Percentiles rank a stretch among this genome's conserved stretches.
These are phyloP conservation scores for Extremus antarcticus DNA, from an alignment of 495 filamentous ascomycete genomes.

Conservation along the genomic window DNA sequence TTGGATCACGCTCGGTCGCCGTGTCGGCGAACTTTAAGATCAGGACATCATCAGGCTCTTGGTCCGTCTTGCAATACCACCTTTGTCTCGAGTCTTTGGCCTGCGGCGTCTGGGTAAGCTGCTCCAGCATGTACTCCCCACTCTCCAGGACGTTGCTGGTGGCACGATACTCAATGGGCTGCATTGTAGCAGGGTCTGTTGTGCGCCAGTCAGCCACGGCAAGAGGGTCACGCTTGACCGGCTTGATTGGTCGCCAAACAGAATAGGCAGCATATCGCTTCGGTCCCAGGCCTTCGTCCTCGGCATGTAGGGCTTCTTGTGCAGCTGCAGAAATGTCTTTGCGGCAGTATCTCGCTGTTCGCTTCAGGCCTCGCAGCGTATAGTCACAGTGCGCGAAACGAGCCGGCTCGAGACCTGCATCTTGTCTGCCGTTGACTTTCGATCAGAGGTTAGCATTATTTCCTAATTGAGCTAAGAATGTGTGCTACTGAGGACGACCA, in stretches of 20 bases:
- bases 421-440: neutral
- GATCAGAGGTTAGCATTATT: neutral
- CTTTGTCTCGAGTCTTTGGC: neutral
- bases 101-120: neutral
- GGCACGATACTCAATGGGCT: neutral
- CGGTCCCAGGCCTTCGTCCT: neutral
- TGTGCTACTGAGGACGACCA: neutral
- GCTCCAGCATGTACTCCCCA: conserved; percentile 3
- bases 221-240: neutral
- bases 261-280: conserved; percentile 1
- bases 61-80: conserved; percentile 1
- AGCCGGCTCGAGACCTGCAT: conserved; percentile 1
- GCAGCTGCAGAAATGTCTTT: neutral
- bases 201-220: conserved; percentile 1
- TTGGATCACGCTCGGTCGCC: neutral
- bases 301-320: neutral
- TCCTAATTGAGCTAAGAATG: neutral
- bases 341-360: neutral
- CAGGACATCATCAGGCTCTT: neutral
- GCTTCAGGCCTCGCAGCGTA: neutral
- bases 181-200: neutral
- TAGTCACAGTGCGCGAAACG: conserved; percentile 1
- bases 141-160: conserved; percentile 1
- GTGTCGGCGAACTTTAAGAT: conserved; percentile 3
- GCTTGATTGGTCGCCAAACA: conserved; percentile 1